Evolutionary conservation across 2,329 filamentous ascomycete species (phyloP).

Genomic region (Juglanconis oblonga): DNA sequence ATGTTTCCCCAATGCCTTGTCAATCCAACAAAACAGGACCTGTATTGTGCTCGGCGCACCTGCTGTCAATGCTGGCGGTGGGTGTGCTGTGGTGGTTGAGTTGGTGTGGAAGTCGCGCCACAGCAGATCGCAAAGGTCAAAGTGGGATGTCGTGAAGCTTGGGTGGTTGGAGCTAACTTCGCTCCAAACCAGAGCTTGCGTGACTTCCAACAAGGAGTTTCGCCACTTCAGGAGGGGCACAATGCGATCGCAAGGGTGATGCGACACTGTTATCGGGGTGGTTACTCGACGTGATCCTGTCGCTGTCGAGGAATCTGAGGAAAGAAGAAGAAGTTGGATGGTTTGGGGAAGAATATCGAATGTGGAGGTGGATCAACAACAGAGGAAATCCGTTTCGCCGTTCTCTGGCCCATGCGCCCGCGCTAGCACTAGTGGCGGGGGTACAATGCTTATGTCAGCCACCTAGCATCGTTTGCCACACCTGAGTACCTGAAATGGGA

Average conservation of each 20-base stretch:
- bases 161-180: neutral
- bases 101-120: neutral
- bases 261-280: conserved; percentile 11
- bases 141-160: neutral
- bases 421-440: neutral
- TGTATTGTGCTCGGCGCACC: neutral
- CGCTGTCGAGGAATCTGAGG: neutral
- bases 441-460: neutral
- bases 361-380: conserved; percentile 15
- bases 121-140: neutral
- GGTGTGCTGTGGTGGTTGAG: neutral
- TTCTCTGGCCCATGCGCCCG: neutral
- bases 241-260: conserved; percentile 7
- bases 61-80: neutral
- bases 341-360: conserved; percentile 14
- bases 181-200: neutral
- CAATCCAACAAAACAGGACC: neutral
- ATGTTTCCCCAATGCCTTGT: neutral
- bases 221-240: neutral
- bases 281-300: neutral
- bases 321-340: neutral
- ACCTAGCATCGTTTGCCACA: neutral
- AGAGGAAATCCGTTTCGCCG: neutral
- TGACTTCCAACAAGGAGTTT: neutral
- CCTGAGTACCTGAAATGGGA: neutral